phyloP scores from a whole-genome alignment of 352 stramenopile genomes.

The Pythium vanterpoolii region DNA sequence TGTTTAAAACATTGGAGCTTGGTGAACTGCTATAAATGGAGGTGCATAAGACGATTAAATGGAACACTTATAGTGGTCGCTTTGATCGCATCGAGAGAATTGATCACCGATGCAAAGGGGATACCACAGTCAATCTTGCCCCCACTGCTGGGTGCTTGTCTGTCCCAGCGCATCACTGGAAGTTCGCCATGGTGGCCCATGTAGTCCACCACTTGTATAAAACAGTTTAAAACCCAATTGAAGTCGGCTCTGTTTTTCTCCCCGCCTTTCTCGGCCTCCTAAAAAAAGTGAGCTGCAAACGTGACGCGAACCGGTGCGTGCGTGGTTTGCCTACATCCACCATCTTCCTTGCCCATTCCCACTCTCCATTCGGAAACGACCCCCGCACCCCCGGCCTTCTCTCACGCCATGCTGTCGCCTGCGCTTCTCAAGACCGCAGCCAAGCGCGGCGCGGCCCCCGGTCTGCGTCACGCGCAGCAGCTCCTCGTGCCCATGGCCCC shows the following conservation, averaged over 20 bases:
- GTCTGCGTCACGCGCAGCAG: conserved; percentile 11
- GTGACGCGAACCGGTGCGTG: conserved; percentile 20
- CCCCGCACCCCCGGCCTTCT: not conserved
- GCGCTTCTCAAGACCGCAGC: conserved; percentile 40
- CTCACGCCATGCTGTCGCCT: conserved; percentile 30
- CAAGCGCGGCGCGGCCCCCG: conserved; percentile 25
- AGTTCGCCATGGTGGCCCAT: conserved; percentile 2
- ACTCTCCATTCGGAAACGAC: conserved; percentile 19
- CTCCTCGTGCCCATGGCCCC: conserved; percentile 32
- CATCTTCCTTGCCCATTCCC: not conserved
- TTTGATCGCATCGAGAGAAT: too few species aligned
- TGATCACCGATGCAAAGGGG: not conserved
- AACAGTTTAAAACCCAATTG: conserved; percentile 18
- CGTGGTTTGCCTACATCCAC: not conserved
- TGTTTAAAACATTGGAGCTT: conserved; percentile 30
- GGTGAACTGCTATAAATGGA: too few species aligned
- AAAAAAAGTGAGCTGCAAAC: conserved; percentile 15
- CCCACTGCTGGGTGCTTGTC: not conserved
- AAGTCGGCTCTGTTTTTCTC: not conserved
- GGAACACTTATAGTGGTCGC: too few species aligned
- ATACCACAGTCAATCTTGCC: too few species aligned
- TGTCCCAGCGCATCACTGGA: not conserved
- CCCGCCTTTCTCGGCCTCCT: conserved; percentile 12
- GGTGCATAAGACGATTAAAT: too few species aligned
- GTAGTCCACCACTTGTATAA: not conserved